A percentile compares a stretch with the other conserved stretches of the same genome.
These are phyloP conservation scores for Suhomyces choctaworum DNA, from an alignment of 1,139 yeast genomes.

Conservation along the genomic window DNA sequence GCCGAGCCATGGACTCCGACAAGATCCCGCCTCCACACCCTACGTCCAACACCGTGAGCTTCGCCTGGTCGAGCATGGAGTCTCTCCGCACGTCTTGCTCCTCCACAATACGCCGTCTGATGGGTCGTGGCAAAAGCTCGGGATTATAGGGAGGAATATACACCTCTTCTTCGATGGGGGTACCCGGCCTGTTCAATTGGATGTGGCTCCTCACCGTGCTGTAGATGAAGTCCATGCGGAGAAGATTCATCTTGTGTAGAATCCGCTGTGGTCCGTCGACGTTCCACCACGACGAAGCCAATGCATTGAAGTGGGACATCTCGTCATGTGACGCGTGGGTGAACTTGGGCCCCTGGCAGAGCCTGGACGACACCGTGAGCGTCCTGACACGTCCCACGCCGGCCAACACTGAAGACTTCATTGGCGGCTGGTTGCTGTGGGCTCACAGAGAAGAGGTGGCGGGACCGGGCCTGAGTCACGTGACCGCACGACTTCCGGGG, in stretches of 20 bases:
- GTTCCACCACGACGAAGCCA: slow-evolving; percentile 97
- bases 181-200: slow-evolving; percentile 40
- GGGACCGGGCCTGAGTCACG: too few relatives aligned
- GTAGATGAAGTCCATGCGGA: slow-evolving; percentile 83
- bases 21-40: slow-evolving; percentile 99
- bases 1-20: slow-evolving; percentile 82
- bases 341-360: slow-evolving; percentile 3
- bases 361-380: neutral
- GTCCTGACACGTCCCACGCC: neutral
- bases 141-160: slow-evolving; percentile 79
- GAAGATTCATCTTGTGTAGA: slow-evolving; percentile 88
- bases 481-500: too few relatives aligned
- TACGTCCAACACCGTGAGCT: slow-evolving; percentile 68
- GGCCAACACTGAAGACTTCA: too few relatives aligned
- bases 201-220: slow-evolving; percentile 54
- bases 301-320: slow-evolving; percentile 73
- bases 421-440: too few relatives aligned
- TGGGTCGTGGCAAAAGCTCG: slow-evolving; percentile 60
- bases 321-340: slow-evolving; percentile 52
- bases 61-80: slow-evolving; percentile 33
- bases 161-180: slow-evolving; percentile 46
- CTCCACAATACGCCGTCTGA: slow-evolving; percentile 46
- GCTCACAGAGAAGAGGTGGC: too few relatives aligned
- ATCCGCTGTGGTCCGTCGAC: slow-evolving; percentile 89
- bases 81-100: slow-evolving; percentile 51